phyloP scores from a whole-genome alignment of 345 rosid genomes.

The Arabidopsis arenosa region DNA sequence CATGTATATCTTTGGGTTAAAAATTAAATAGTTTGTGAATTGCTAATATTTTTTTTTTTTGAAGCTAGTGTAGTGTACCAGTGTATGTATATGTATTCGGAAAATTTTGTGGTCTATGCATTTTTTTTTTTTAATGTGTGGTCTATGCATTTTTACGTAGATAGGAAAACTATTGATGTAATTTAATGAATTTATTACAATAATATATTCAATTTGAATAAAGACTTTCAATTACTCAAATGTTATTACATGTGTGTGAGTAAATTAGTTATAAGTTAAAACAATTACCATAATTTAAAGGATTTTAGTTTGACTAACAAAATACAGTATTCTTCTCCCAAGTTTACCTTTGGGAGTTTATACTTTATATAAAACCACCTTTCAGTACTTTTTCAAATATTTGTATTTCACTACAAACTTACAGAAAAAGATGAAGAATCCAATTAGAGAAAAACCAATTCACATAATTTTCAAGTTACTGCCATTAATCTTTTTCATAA shows the following conservation, averaged over 20 bases:
- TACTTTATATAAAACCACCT: no score
- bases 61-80: background rate
- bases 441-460: background rate
- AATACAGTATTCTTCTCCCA: background rate
- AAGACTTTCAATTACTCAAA: conserved; percentile 15
- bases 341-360: background rate
- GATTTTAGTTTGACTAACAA: conserved; percentile 7
- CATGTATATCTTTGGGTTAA: background rate
- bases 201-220: conserved; percentile 5
- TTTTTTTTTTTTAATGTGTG: no score
- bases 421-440: conserved; percentile 13
- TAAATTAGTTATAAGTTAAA: background rate
- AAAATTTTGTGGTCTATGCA: background rate
- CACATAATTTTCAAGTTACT: conserved; percentile 2
- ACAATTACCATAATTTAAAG: conserved; percentile 12
- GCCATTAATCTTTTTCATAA: background rate
- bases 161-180: background rate
- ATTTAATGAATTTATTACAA: background rate
- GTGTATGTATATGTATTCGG: background rate
- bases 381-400: no score
- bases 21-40: background rate
- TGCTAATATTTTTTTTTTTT: background rate
- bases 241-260: background rate
- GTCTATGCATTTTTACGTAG: conserved; percentile 8
- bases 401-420: background rate